Base-by-base conservation (phyloP, 257 asterid species). In the Solanum gracilifrons region DNA sequence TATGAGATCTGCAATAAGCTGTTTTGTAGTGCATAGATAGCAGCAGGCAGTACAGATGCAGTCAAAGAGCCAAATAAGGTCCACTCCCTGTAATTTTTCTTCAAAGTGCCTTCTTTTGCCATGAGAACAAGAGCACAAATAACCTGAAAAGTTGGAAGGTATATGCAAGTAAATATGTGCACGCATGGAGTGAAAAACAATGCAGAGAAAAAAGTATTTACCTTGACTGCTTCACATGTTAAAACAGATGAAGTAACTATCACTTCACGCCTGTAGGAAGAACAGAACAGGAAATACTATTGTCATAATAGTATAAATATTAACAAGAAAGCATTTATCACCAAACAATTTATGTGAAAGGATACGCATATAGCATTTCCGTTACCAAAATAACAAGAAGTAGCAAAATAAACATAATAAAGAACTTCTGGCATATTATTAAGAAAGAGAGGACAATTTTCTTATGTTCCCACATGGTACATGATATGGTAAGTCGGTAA, bases 21-120 rank as follows among this genome's bases (percentile, higher is more conserved):
- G 88, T 95, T 97, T 89, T 97, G 99, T 60, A 97, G 93, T 39
- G 99, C 99, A 87, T 97, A 97, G 85, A 95, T 97, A 86, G 98
- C 98, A 64, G 99, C 99, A 39, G 99, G 99, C 60, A 97, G 92
- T 73, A 98, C 99, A 76, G 99, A 97, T 89, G 98, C 99, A 80
- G 98, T 96, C 92, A 96, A 90, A 71, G 98, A 95, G 88, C 94
- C 96, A 87, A 94, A 75, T 90, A 97, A 91, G 84, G 95, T 97
- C 99, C 99, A 97, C 41, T 94, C 92, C 90, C 91, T 93, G 87
- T 88, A 92, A 58, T 93, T 74, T 90, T 92, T 96, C 91, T 88
- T 93, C 91, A 97, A 90, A 62, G 89, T 92, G 77, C 99, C 99
- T 37, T 95, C 94, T 94, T 92, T 96, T 69, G 92, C 93, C 92